Percentiles rank a stretch among this genome's conserved stretches.
Conservation (phyloP, 306 rosid genomes). For the Mucuna pruriens region DNA sequence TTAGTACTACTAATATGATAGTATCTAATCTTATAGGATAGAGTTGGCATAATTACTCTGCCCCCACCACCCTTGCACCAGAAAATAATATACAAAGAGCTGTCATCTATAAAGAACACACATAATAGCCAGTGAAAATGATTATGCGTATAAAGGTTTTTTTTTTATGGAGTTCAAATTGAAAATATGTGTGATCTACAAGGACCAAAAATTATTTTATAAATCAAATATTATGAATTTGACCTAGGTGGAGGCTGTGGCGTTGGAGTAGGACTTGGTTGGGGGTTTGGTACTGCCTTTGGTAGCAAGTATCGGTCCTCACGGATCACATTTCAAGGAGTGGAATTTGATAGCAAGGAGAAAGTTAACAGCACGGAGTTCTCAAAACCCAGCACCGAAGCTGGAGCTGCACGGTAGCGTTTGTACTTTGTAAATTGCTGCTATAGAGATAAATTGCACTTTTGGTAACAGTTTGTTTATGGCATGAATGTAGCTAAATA, state of each 20-base stretch:
- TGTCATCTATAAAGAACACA: neutral
- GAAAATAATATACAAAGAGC: neutral
- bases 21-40: neutral
- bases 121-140: neutral
- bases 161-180: neutral
- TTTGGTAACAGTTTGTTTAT: too few species aligned
- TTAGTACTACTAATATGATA: too few species aligned
- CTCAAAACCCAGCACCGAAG: constrained; percentile 47
- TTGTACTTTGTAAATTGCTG: constrained; percentile 5
- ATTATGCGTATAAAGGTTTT: neutral
- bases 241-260: constrained; percentile 95
- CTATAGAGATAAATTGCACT: neutral
- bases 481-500: too few species aligned
- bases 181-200: neutral
- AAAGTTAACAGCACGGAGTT: constrained; percentile 32
- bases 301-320: constrained; percentile 88
- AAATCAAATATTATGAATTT: neutral
- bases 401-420: constrained; percentile 45
- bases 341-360: constrained; percentile 65
- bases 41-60: neutral
- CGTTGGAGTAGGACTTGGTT: constrained; percentile 96
- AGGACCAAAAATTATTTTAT: neutral
- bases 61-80: neutral
- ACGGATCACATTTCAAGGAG: constrained; percentile 68
- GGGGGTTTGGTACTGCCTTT: constrained; percentile 96